Evolutionary conservation across 2,329 filamentous ascomycete species (phyloP).

Genomic region (Pseudogymnoascus sp.): DNA sequence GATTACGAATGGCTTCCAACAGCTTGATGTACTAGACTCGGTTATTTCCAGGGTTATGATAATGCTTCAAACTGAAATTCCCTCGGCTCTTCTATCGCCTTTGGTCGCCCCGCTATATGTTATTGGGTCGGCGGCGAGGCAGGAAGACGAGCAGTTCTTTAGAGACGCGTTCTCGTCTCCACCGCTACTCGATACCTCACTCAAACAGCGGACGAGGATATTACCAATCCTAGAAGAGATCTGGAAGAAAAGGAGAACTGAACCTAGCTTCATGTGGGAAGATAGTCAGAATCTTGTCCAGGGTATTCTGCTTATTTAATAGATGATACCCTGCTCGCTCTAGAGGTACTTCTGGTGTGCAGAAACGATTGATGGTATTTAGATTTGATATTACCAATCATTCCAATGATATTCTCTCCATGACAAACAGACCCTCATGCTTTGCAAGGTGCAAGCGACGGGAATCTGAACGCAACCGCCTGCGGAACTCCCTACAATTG

Average conservation of each 20-base stretch:
- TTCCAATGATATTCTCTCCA: background rate
- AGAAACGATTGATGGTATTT: background rate
- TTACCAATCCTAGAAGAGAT: slow-evolving; percentile 23
- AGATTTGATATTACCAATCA: background rate
- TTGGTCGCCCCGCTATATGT: slow-evolving; percentile 23
- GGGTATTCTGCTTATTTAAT: slow-evolving; percentile 19
- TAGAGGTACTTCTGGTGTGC: background rate
- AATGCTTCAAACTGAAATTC: slow-evolving; percentile 17
- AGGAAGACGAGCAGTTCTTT: slow-evolving; percentile 21
- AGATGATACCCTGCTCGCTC: background rate
- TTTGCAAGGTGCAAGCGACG: background rate
- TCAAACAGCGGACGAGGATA: slow-evolving; percentile 22
- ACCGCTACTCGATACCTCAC: slow-evolving; percentile 20
- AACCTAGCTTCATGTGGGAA: slow-evolving; percentile 13
- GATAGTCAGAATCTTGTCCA: slow-evolving; percentile 15
- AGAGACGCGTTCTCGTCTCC: slow-evolving; percentile 19
- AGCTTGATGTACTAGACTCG: slow-evolving; percentile 13
- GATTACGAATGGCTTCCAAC: slow-evolving; percentile 18
- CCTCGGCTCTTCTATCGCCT: slow-evolving; percentile 15
- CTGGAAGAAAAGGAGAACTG: slow-evolving; percentile 17
- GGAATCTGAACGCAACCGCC: background rate
- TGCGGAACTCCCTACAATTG: background rate
- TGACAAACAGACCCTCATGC: background rate
- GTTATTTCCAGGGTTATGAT: slow-evolving; percentile 18
- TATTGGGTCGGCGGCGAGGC: slow-evolving; percentile 19